Evolutionary conservation across 2,329 filamentous ascomycete species (phyloP), one percentile per base, ranked within the genome.

Genomic region (Ceratocystis alfenasii): DNA sequence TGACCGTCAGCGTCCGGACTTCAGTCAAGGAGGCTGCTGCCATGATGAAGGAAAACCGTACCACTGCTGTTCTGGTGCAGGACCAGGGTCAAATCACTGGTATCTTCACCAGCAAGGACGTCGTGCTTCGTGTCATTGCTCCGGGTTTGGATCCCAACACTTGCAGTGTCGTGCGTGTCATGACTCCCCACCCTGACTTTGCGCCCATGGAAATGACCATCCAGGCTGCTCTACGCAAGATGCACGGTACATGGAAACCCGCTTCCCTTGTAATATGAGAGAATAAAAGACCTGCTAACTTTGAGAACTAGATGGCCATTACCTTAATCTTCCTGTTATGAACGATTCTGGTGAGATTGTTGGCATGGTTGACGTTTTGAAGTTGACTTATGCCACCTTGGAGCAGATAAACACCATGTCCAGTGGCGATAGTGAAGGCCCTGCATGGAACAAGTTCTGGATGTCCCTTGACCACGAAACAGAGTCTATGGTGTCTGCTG

Each of bases 361-460:
- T 67, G 94, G 94, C 72, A 99, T 99, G 94, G 94, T 99, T 30
- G 94, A 99, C 76, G 94, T 99, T 67, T 84, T 99, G 69, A 97
- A 97, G 79, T 82, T 99, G 72, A 99, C 94, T 25, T 99, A 99
- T 76, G 94, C 94, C 62, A 99, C 94, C 4, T 83, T 99, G 64
- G 94, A 99, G 77, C 93, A 96, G 79, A 91, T 95, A 77, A 97
- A 97, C 79, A 91, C 90, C 67, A 97, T 99, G 87, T 86, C 84
- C 50, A 91, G 87, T 64, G 84, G 84, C 53, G 93, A 96, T 73
- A 90, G 85, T 71, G 94, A 99, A 77, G 94, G 94, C 0, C 94
- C 94, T 4, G 94, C 94, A 5, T 99, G 94, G 94, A 97, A 96
- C 80, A 99, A 97, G 77, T 99, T 99, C 79, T 99, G 94, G 94